Evolutionary conservation across 139 green algal genomes (phyloP).

Genomic region (Chlamydomonas asymmetrica): DNA sequence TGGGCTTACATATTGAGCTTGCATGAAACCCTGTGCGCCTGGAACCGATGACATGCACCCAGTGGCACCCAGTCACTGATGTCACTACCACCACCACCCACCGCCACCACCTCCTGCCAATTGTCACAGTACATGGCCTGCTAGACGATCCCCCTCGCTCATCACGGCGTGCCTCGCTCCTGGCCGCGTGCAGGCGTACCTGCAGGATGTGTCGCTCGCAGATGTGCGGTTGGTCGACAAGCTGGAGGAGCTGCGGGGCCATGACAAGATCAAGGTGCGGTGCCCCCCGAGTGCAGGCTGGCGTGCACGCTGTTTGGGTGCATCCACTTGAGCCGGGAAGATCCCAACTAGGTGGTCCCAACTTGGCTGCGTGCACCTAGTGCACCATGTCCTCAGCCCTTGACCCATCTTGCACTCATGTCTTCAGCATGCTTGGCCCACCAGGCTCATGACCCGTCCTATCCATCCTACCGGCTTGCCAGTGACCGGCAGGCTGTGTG

Average conservation of each 20-base stretch:
- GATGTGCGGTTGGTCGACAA: slow-evolving; percentile 11
- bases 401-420: not conserved
- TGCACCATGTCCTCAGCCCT: not conserved
- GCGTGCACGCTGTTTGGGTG: slow-evolving; percentile 6
- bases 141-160: too few species aligned
- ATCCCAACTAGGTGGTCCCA: too few species aligned
- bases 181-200: not conserved
- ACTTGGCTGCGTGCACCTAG: too few species aligned
- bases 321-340: not conserved
- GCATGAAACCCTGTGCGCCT: too few species aligned
- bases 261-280: not conserved
- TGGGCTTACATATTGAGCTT: too few species aligned
- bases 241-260: slow-evolving; percentile 15
- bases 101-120: too few species aligned
- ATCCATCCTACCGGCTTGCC: not conserved
- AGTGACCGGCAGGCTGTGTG: not conserved
- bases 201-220: slow-evolving; percentile 8
- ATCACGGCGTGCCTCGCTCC: too few species aligned
- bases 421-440: not conserved
- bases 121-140: too few species aligned
- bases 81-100: too few species aligned
- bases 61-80: too few species aligned
- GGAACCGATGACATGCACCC: too few species aligned
- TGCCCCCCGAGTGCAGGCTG: not conserved
- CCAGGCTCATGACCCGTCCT: not conserved